These are phyloP conservation scores for Boletus reticuloceps DNA, from an alignment of 768 basidiomycete species.

Conservation along the genomic window DNA sequence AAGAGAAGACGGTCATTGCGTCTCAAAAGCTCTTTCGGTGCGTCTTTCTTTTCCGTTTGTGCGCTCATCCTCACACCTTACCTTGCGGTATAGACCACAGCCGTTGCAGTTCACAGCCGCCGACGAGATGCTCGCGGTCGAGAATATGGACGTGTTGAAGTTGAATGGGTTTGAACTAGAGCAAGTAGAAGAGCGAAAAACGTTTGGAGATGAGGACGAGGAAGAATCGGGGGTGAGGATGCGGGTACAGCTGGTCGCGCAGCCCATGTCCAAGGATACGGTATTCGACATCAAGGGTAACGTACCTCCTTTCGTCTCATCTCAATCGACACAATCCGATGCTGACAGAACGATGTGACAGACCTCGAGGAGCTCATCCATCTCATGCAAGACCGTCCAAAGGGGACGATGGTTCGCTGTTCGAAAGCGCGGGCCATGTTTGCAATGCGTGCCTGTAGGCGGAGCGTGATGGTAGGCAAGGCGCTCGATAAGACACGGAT, in stretches of 20 bases:
- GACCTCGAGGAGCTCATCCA: slow-evolving; percentile 93
- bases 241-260: slow-evolving; percentile 68
- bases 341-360: slow-evolving; percentile 28
- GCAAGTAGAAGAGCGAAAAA: slow-evolving; percentile 41
- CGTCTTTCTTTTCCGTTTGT: slow-evolving; percentile 20
- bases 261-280: slow-evolving; percentile 90
- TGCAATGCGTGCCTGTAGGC: slow-evolving; percentile 92
- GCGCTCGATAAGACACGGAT: slow-evolving; percentile 77
- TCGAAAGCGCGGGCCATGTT: slow-evolving; percentile 95
- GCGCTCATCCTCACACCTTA: not conserved
- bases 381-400: slow-evolving; percentile 72
- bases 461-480: slow-evolving; percentile 95
- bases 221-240: not conserved
- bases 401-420: slow-evolving; percentile 85
- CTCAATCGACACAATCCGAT: not conserved
- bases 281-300: slow-evolving; percentile 86
- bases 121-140: slow-evolving; percentile 84
- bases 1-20: slow-evolving; percentile 85
- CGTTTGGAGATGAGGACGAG: not conserved
- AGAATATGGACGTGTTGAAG: slow-evolving; percentile 80
- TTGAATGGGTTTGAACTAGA: slow-evolving; percentile 89
- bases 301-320: slow-evolving; percentile 1
- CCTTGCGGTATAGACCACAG: slow-evolving; percentile 54
- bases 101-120: slow-evolving; percentile 81
- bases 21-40: slow-evolving; percentile 84